Base-by-base conservation (phyloP, 1,139 yeast genomes). In the Chernovozyma aurita region DNA sequence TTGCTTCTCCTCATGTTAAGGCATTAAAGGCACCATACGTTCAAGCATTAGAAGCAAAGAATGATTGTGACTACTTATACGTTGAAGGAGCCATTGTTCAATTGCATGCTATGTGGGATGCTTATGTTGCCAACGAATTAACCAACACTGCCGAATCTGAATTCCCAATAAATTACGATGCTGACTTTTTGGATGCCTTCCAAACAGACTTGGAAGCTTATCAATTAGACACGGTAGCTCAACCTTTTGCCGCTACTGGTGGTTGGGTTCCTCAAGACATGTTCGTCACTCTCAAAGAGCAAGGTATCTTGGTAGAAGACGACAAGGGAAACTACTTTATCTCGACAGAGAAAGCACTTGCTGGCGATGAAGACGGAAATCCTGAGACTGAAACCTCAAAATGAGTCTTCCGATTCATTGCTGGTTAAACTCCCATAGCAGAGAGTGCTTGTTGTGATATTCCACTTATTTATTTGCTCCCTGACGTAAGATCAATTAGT, bases 241-340 rank as follows among this genome's bases (percentile, higher is more conserved):
- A 80, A 38, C 97, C 97, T 32, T 88, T 88, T 59, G 81, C 86
- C 26, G 94, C 94, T 34, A 85, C 97, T 27, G 85, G 86, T 40
- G 96, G 96, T 4, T 90, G 97, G 96, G 75, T 92, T 40, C 96
- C 97, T 18, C 95, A 86, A 55, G 95, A 87, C 53, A 77, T 87
- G 83, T 88, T 90, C 54, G 82, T 77, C 31, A 75, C 76, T 39
- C 70, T 87, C 47, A 61, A 76, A 32, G 77, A 76, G 16, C 80
- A 80, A 45, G 94, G 92, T 1, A 67, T 83, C 40, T 65, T 90
- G 36, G 65, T 59, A 24, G 58, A 56, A 34, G 59, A 53, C 24
- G 57, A 50, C 18, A 47, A 59, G 30, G 74, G 72, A 16, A 60
- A 69, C 46, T 65, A 53, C 46, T 52, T 50, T 36, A 48, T 70